Evolutionary conservation across 352 stramenopile species (phyloP), one percentile per base, ranked within the genome.

Genomic region (Globisporangium spiculum): DNA sequence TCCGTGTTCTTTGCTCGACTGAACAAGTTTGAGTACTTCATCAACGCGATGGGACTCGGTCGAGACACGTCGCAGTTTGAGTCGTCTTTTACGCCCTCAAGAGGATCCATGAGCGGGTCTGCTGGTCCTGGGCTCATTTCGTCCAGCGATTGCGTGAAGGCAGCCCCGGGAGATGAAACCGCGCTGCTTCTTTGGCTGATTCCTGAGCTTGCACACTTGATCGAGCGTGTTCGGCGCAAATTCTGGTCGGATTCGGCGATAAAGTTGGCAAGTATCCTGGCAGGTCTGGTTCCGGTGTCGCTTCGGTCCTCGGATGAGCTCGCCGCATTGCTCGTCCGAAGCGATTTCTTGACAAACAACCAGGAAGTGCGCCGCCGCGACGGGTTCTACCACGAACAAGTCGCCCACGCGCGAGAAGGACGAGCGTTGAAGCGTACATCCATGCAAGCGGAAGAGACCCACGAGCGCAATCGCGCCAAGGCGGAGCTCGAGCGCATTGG

Each of bases 11-110:
- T 90, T 46, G 76, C 81, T 20, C 81, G 81, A 12, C 85, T 94
- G 55, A 91, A 91, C 73, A 93, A 93, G 67, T 75, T 95, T 3
- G 87, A 93, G 67, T 93, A 95, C 69, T 95, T 93, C 68, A 82
- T 93, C 30, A 88, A 95, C 55, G 78, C 83, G 0, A 90, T 95
- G 82, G 80, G 83, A 8, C 71, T 95, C 16, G 84, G 83, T 3
- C 81, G 88, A 24, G 86, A 93, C 27, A 80, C 80, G 24, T 79
- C 83, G 41, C 83, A 91, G 66, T 89, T 87, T 54, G 83, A 92
- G 48, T 92, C 85, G 24, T 86, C 80, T 26, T 93, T 93, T 63
- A 86, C 83, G 2, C 85, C 85, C 20, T 88, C 78, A 56, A 72
- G 82, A 16, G 74, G 76, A 27, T 70, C 74, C 12, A 34, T 46